Conservation (phyloP, 2,329 filamentous ascomycete genomes). For the Cytospora leucostoma region DNA sequence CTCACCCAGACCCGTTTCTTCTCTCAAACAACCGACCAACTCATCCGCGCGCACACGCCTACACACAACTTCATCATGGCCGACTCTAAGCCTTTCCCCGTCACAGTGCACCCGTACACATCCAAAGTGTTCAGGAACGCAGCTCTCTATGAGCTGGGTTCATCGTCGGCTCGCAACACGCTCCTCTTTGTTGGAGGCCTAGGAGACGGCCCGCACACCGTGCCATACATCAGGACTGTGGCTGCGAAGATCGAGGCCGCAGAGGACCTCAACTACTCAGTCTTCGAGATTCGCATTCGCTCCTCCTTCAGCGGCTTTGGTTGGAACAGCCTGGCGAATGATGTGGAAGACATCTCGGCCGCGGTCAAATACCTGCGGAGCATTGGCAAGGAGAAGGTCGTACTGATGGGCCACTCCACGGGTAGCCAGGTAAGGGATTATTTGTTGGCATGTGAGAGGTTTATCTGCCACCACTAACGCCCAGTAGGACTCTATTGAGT, state of each 20-base stretch:
- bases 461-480: slow-evolving; percentile 11
- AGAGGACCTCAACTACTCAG: slow-evolving; percentile 47
- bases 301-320: slow-evolving; percentile 58
- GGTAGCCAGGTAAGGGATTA: slow-evolving; percentile 51
- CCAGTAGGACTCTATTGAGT: slow-evolving; percentile 57
- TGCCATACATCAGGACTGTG: slow-evolving; percentile 56
- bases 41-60: neutral
- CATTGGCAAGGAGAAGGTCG: slow-evolving; percentile 52
- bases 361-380: slow-evolving; percentile 56
- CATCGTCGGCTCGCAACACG: slow-evolving; percentile 47
- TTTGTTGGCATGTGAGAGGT: neutral
- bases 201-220: slow-evolving; percentile 67
- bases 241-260: slow-evolving; percentile 45
- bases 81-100: slow-evolving; percentile 27
- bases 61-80: slow-evolving; percentile 22
- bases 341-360: slow-evolving; percentile 55
- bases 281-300: slow-evolving; percentile 58
- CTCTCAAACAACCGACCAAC: neutral
- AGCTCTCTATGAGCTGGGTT: slow-evolving; percentile 33
- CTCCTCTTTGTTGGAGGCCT: slow-evolving; percentile 72
- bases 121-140: slow-evolving; percentile 29
- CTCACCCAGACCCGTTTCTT: neutral
- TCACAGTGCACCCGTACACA: slow-evolving; percentile 34
- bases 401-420: slow-evolving; percentile 61
- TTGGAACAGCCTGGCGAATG: slow-evolving; percentile 50